Evolutionary conservation across 2,329 filamentous ascomycete genomes (phyloP).

Genomic region (Penicillium corylophilum): DNA sequence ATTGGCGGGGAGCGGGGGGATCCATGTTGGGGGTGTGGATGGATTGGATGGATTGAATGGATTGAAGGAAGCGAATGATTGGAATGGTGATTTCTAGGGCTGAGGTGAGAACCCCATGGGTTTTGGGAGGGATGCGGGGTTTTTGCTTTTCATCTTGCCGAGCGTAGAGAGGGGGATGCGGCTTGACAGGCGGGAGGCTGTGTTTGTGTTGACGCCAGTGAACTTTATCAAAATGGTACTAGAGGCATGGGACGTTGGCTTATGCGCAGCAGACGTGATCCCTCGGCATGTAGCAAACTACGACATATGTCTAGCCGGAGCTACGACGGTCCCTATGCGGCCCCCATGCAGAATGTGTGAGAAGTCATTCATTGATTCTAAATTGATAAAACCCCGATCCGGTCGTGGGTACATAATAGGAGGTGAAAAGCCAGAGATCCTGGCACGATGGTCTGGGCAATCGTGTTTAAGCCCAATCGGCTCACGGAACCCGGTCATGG

Average conservation of each 20-base stretch:
- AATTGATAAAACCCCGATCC: not conserved
- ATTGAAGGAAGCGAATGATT: too few species aligned
- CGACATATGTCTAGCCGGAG: not conserved
- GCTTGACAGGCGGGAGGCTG: too few species aligned
- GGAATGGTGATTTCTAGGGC: too few species aligned
- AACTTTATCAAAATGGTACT: too few species aligned
- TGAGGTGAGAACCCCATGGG: too few species aligned
- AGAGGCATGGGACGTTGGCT: too few species aligned
- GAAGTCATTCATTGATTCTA: not conserved
- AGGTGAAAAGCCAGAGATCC: not conserved
- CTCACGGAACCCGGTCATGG: not conserved
- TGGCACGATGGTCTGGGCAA: not conserved
- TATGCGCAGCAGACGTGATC: too few species aligned
- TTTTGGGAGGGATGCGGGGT: not conserved
- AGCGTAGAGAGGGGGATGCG: not conserved
- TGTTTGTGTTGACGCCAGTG: too few species aligned
- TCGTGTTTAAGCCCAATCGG: not conserved
- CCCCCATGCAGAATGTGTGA: not conserved
- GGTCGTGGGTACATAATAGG: not conserved
- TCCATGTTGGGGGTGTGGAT: not conserved
- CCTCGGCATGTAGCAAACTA: not conserved
- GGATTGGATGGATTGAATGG: not conserved
- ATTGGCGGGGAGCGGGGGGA: conserved; percentile 12
- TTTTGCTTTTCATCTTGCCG: not conserved
- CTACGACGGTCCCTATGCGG: too few species aligned